Conservation (phyloP, 2,329 filamentous ascomycete species). For the Ceratocystis harringtonii region DNA sequence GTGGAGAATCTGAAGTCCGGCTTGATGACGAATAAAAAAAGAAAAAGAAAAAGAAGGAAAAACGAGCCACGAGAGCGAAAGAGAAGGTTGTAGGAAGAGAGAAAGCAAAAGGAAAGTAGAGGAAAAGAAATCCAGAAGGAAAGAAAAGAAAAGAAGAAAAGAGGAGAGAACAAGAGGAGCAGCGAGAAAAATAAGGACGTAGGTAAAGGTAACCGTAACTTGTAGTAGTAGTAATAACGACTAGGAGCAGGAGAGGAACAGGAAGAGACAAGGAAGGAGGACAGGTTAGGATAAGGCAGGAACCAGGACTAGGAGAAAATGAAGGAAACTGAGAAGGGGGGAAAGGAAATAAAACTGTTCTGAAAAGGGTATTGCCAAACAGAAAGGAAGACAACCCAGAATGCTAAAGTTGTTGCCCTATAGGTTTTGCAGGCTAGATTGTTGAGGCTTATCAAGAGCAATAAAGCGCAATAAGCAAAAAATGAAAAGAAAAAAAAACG, state of each 20-base stretch:
- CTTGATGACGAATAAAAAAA: slow-evolving; percentile 5
- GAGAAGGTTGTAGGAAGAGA: slow-evolving; percentile 1
- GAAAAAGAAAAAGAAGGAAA: neutral
- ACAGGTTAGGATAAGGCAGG: neutral
- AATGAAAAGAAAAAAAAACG: neutral
- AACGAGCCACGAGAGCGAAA: too few relatives aligned
- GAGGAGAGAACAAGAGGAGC: neutral
- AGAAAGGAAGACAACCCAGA: slow-evolving; percentile 4
- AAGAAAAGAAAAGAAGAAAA: neutral
- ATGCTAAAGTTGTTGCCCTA: neutral
- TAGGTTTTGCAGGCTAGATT: neutral
- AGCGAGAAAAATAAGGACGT: neutral
- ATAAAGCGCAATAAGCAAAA: neutral
- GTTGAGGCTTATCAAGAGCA: neutral
- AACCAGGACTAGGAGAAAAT: slow-evolving; percentile 9
- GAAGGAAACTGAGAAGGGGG: slow-evolving; percentile 4
- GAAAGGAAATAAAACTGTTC: slow-evolving; percentile 4
- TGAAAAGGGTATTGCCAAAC: neutral
- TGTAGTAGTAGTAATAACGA: neutral
- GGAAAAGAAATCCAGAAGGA: neutral
- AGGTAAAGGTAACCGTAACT: neutral
- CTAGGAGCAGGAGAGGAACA: neutral
- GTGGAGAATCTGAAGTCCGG: neutral
- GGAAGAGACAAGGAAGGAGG: neutral
- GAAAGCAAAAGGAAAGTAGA: neutral